Percentiles rank a stretch among this genome's conserved stretches.
phyloP scores from a whole-genome alignment of 192 early-diverging fungal species.

The Backusella liffmaniae region DNA sequence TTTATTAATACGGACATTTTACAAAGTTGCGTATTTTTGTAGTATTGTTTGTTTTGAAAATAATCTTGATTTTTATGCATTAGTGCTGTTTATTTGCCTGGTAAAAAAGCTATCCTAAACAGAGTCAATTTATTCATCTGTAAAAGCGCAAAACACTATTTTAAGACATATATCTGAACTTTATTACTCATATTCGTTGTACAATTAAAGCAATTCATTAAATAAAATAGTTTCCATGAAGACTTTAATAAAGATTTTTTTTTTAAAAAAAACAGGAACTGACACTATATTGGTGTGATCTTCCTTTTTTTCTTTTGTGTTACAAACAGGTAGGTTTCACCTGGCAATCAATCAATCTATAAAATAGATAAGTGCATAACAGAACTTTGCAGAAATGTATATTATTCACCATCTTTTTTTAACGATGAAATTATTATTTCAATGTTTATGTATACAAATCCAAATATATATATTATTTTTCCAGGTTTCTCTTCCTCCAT shows the following conservation, averaged over 20 bases:
- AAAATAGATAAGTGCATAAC: not conserved
- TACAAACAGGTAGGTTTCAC: not conserved
- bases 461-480: not conserved
- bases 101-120: not conserved
- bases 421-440: not conserved
- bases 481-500: not conserved
- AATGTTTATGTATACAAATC: not conserved
- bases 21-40: not conserved
- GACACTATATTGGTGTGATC: not conserved
- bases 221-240: not conserved
- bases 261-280: not conserved
- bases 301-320: not conserved
- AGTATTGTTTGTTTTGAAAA: not conserved
- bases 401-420: not conserved
- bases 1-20: not conserved
- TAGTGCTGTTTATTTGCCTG: not conserved
- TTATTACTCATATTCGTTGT: conserved; percentile 1
- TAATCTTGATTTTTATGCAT: not conserved
- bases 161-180: not conserved
- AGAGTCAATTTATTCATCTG: not conserved
- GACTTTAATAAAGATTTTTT: not conserved
- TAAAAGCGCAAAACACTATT: not conserved
- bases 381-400: not conserved
- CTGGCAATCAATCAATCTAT: not conserved
- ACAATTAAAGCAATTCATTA: not conserved